These are phyloP conservation scores for Metarhizium anisopliae DNA, from an alignment of 2,329 filamentous ascomycete species.

Conservation along the genomic window DNA sequence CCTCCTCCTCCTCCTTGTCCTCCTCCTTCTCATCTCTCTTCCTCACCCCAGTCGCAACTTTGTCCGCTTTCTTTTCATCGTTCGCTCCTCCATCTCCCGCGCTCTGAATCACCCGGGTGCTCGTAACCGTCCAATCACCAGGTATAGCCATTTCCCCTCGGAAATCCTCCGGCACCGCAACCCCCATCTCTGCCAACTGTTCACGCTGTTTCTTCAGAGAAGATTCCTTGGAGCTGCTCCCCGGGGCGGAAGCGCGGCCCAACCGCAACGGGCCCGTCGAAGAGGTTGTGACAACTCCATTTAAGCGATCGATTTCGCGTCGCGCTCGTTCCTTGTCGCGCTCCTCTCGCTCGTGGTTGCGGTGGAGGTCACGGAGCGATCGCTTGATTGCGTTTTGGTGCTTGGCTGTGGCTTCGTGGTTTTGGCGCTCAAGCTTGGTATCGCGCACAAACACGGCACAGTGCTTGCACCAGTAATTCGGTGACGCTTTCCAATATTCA, in stretches of 20 bases:
- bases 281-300: conserved; percentile 54
- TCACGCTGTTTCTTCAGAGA: conserved; percentile 78
- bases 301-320: conserved; percentile 77
- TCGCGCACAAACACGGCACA: conserved; percentile 86
- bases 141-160: conserved; percentile 76
- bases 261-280: background rate
- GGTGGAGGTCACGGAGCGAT: conserved; percentile 81
- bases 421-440: conserved; percentile 78
- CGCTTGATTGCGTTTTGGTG: conserved; percentile 84
- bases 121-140: conserved; percentile 76
- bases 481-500: conserved; percentile 98
- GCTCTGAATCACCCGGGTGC: conserved; percentile 48
- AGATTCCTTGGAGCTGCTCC: conserved; percentile 27
- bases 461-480: conserved; percentile 97
- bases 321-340: conserved; percentile 76
- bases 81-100: conserved; percentile 26
- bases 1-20: conserved; percentile 44
- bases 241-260: background rate
- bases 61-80: conserved; percentile 20
- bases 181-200: conserved; percentile 79
- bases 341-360: conserved; percentile 69
- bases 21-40: conserved; percentile 55
- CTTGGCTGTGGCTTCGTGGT: conserved; percentile 79
- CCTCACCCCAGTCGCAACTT: conserved; percentile 42
- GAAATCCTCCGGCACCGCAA: conserved; percentile 72